phyloP scores from a whole-genome alignment of 2,329 filamentous ascomycete species.

The Colletotrichum sp. region DNA sequence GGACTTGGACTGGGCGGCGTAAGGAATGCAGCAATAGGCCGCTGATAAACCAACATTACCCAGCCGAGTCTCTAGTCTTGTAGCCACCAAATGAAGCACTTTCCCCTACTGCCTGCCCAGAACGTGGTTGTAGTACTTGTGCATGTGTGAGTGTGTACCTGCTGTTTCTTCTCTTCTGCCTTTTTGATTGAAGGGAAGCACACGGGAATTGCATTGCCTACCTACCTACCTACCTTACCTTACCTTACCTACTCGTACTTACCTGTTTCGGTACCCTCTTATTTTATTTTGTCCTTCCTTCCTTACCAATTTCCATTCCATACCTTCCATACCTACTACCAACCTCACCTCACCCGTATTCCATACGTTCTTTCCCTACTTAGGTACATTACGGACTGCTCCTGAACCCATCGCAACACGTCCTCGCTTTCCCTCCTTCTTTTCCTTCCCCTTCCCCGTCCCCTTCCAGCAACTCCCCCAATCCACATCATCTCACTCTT shows the following conservation, averaged over 20 bases:
- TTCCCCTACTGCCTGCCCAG: not conserved
- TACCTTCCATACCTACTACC: not conserved
- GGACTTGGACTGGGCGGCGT: not conserved
- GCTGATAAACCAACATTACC: not conserved
- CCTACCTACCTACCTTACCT: not conserved
- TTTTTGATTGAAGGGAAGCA: not conserved
- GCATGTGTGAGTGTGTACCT: not conserved
- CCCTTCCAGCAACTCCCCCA: not conserved
- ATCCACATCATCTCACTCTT: not conserved
- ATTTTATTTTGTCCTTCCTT: not conserved
- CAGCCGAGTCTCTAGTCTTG: not conserved
- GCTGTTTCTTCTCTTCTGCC: not conserved
- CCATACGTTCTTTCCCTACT: not conserved
- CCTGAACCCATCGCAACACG: not conserved
- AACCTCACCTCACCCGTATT: not conserved
- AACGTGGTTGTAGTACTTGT: not conserved
- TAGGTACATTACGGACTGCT: not conserved
- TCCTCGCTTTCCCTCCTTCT: not conserved
- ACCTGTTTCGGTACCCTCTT: not conserved
- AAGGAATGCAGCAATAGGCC: not conserved
- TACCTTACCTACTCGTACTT: not conserved
- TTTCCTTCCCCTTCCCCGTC: not conserved
- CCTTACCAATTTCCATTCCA: not conserved
- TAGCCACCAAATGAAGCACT: slow-evolving; percentile 17
- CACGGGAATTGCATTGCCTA: not conserved